Evolutionary conservation across 1,284 basidiomycete genomes (phyloP).

Genomic region (Fomitopsis betulina): DNA sequence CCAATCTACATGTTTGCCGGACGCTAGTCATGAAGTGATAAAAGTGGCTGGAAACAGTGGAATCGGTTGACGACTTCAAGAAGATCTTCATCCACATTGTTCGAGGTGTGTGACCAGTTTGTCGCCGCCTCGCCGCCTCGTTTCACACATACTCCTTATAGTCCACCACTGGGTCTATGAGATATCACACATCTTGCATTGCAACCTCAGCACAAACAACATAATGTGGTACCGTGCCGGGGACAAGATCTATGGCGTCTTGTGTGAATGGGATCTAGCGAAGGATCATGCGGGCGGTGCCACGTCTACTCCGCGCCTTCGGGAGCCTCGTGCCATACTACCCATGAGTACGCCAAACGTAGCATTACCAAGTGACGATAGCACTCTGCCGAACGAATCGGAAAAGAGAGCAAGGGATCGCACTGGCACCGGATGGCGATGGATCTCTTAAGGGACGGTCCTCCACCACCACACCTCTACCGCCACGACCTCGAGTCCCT

Average conservation of each 20-base stretch:
- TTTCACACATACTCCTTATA: not conserved
- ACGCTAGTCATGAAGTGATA: slow-evolving; percentile 10
- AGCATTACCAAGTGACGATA: no score
- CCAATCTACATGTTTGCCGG: no score
- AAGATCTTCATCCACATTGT: slow-evolving; percentile 17
- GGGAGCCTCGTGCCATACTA: no score
- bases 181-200: slow-evolving; percentile 13
- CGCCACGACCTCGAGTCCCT: slow-evolving; percentile 3
- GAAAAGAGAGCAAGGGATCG: no score
- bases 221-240: slow-evolving; percentile 21
- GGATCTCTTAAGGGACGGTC: slow-evolving; percentile 15
- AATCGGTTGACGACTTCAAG: slow-evolving; percentile 18
- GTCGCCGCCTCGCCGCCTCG: not conserved
- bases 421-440: slow-evolving; percentile 25
- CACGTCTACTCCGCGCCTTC: no score
- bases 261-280: slow-evolving; percentile 28
- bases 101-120: slow-evolving; percentile 15
- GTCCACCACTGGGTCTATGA: slow-evolving; percentile 9
- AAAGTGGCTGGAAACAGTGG: slow-evolving; percentile 16
- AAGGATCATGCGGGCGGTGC: no score
- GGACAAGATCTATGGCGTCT: slow-evolving; percentile 14
- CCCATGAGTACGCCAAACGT: no score
- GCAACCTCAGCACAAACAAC: slow-evolving; percentile 26
- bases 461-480: not conserved
- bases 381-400: no score